Conservation (phyloP, 768 basidiomycete genomes). For the Artomyces pyxidatus region DNA sequence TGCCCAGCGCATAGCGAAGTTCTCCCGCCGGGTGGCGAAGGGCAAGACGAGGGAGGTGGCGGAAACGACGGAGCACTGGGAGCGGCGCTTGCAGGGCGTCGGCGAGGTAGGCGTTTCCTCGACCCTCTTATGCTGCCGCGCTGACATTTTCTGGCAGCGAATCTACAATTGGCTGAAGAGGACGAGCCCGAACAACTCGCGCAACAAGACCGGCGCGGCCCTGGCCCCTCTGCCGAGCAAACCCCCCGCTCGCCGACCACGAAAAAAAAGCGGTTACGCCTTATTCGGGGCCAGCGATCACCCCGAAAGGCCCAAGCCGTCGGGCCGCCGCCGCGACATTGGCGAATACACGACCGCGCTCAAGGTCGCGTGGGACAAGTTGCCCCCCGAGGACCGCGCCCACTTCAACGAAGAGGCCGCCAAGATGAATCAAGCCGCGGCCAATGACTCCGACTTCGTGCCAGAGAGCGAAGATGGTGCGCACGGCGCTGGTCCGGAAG, state of each 20-base stretch:
- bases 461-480: no score
- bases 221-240: no score
- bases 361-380: background rate
- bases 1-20: background rate
- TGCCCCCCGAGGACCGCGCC: background rate
- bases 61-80: background rate
- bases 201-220: background rate
- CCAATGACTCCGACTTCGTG: no score
- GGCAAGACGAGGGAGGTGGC: background rate
- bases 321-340: no score
- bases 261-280: no score
- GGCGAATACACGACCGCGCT: background rate
- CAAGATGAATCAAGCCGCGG: background rate
- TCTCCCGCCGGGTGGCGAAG: background rate
- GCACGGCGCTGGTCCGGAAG: no score
- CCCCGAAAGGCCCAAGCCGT: no score
- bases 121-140: background rate
- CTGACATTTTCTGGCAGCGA: background rate
- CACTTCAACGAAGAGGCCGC: background rate
- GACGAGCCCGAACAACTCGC: background rate
- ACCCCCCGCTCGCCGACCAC: no score
- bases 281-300: no score
- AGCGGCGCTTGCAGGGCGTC: background rate
- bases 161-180: background rate
- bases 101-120: background rate